Base-by-base conservation (phyloP, 305 asterid genomes). In the Striga hermonthica region DNA sequence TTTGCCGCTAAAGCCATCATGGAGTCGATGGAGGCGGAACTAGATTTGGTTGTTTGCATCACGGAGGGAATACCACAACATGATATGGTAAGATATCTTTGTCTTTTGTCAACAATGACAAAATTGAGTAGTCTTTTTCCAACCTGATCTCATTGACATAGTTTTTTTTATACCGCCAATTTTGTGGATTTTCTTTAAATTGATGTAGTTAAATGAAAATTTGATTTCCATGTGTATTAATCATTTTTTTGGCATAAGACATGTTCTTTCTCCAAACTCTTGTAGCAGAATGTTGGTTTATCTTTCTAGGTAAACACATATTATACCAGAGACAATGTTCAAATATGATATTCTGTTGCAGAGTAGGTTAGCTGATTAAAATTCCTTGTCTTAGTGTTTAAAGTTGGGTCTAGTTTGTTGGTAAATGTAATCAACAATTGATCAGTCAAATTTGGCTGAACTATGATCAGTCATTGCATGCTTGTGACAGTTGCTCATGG, bases 31-130 rank as follows among this genome's bases (percentile, higher is more conserved):
- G 96, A 90, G 57, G 93, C 96, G 43, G 97, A 92, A 74, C 86
- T 92, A 35, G 98, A 90, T 77, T 77, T 92, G 79, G 74, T 90
- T 76, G 84, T 85, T 43, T 82, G 88, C 73, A 79, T 90, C 67
- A 92, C 98, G 4, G 98, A 92, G 72, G 98, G 98, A 72, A 87
- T 92, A 68, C 97, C 98, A 11, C 98, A 92, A 56, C 97, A 92
- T 75, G 98, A 92, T 75, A 92, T 92, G 98, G 98, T 92, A 86
- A 77, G 39, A 35, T 38, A 38, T 28, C 12, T 48, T 31, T 31
- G 8, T 56, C 31, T 62, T 69, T 52, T 0, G 7, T 61, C 34
- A 34, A 56, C 45, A 34, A 31, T 39, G 60, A 49, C 31, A 64
- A 55, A 55, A 67, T 52, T 45, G 67, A 44, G 52, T 66, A 22